Evolutionary conservation across 805 yeast species (phyloP), one percentile per base, ranked within the genome.

Genomic region (Tetrapisispora taiwanensis): DNA sequence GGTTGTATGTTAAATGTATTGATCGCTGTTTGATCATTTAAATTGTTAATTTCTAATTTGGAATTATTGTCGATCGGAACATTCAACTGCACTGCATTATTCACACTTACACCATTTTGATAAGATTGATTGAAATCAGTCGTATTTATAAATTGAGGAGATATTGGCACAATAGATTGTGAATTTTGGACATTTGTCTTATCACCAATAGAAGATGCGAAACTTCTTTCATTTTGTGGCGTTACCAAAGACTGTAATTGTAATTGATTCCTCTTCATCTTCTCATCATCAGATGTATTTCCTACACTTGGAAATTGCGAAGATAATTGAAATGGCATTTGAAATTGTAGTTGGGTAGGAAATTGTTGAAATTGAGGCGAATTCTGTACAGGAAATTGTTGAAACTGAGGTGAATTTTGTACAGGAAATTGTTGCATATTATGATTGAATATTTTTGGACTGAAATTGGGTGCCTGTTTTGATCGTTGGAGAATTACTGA

Each of bases 11-110:
- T 53, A 12, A 53, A 38, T 8, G 51, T 43, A 37, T 49, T 55
- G 14, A 42, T 41, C 15, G 56, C 50, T 26, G 52, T 44, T 34
- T 46, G 52, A 27, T 54, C 58, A 12, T 41, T 45, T 54, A 55
- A 52, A 2, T 30, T 35, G n/a, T 30, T 30, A 13, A 34, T 9
- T 2, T 33, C 26, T 8, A 24, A 4, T 13, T 37, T 43, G 15
- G 14, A 13, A 19, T 19, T n/a, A n/a, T 3, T 24, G 33, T 19
- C n/a, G 18, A 31, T 22, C 6, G n/a, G 5, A 28, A 12, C 12
- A 26, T 24, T 31, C 1, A n/a, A 12, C 22, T 36, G 24, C 3
- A 10, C 4, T 3, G 6, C 17, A 24, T 39, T 24, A 13, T n/a
- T 31, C 20, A 14, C 14, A 19, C 15, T 18, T 20, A 10, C 6